Base-by-base conservation (phyloP, 306 rosid genomes). In the Cucumis sativus region DNA sequence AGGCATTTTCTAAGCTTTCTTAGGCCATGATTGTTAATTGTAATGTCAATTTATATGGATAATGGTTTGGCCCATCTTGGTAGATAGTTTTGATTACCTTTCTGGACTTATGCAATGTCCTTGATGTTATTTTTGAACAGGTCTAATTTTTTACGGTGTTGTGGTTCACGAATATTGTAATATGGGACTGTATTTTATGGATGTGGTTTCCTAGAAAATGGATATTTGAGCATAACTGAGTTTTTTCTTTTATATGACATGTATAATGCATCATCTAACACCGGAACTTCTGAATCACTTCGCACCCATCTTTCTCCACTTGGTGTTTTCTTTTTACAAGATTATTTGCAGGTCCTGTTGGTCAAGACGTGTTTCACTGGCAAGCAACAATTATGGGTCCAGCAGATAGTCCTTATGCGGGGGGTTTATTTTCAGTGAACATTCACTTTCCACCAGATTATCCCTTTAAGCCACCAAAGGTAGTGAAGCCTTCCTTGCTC, bases 381-480 rank as follows among this genome's bases (percentile, higher is more conserved):
- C 25, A 23, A 23, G 25, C 25, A 23, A 23, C 25, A 23, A 23
- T 71, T 49, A 71, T 71, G 59, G 76, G 76, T 71, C 76, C 76
- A 71, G 76, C 58, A 12, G 60, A 71, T 4, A 71, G 76, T 37
- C 76, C 58, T 28, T 71, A 23, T 71, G 13, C 76, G 25, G 76
- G 60, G 60, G 76, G 76, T 28, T 10, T 71, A 71, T 71, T 71
- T 71, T 71, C 76, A 49, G 76, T 49, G 13, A 71, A 71, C 76
- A 71, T 71, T 25, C 76, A 71, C 76, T 71, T 71, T 71, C 76
- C 76, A 23, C 76, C 76, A 8, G 76, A 71, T 51, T 71, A 71
- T 49, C 76, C 76, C 20, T 71, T 71, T 49, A 71, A 71, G 30
- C 76, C 76, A 49, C 76, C 60, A 15, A 71, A 71, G 76, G 76